Base-by-base conservation (phyloP, 202 grass and related monocot genomes). In the Hordeum pubiflorum region DNA sequence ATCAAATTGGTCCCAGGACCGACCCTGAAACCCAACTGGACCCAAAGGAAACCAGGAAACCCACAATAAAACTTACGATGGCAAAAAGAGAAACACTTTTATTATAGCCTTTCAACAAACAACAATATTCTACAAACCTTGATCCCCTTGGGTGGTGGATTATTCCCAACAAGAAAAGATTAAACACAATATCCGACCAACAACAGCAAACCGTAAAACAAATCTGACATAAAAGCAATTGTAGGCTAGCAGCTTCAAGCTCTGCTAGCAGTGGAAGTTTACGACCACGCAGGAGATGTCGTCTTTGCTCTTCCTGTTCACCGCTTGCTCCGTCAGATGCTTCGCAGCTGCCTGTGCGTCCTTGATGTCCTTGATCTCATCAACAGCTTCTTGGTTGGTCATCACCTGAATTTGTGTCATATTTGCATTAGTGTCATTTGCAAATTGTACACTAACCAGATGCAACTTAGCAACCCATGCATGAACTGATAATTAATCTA, bases 201-300 rank as follows among this genome's bases (percentile, higher is more conserved):
- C 33, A 75, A 57, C 4, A 58, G 73, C 58, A 74, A 58, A 58
- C 26, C 26, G n/a, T 23, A 69, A 67, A 58, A 82, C 61, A 38
- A 34, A 26, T 74, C 29, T 48, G 31, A 73, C 64, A 73, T 9
- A n/a, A 38, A 7, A 89, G 39, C 32, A 72, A 56, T 77, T 68
- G 58, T 79, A 26, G 40, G 23, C 17, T 13, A 75, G 5, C 13
- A 72, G 22, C 24, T 56, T 44, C 34, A 65, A 27, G 22, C 18
- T 34, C 18, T 79, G 75, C 75, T 89, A 89, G 85, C 86, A 86
- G 23, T 60, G 58, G 57, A 97, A 93, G 6, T 85, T 93, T 0
- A 97, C 87, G 2, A 97, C 89, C 6, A 97, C 86, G 63, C 87
- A 89, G 55, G 94, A 97, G 46, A 97, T 97, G 72, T 97, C 94